phyloP scores from a whole-genome alignment of 164 flowering plant genomes.

The Cinnamomum chago region DNA sequence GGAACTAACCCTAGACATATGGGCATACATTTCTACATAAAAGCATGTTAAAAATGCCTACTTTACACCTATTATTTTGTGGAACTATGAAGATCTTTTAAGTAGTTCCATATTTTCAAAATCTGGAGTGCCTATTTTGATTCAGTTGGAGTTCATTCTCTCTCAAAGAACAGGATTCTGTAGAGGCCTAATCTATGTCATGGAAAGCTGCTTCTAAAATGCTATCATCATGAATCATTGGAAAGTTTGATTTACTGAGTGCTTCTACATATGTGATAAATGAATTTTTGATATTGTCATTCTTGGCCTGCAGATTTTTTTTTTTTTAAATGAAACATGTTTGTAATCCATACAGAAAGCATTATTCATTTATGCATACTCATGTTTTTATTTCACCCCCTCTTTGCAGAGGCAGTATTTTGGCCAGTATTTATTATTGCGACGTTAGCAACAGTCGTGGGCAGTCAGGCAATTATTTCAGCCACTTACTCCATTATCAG shows the following conservation, averaged over 20 bases:
- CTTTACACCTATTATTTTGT: neutral
- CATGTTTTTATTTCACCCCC: neutral
- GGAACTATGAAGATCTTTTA: neutral
- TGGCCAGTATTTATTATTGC: slow-evolving; percentile 65
- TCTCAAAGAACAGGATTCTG: neutral
- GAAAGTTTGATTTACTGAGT: neutral
- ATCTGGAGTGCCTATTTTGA: too few species aligned
- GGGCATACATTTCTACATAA: neutral
- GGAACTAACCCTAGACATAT: too few species aligned
- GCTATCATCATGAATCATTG: neutral
- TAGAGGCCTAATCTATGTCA: neutral
- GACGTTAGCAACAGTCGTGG: slow-evolving; percentile 61
- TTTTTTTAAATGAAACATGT: neutral
- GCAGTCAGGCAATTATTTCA: slow-evolving; percentile 65
- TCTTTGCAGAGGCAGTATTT: slow-evolving; percentile 25
- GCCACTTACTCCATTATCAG: slow-evolving; percentile 67
- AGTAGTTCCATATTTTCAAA: too few species aligned
- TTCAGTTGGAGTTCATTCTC: too few species aligned
- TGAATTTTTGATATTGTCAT: too few species aligned
- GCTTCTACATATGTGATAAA: neutral
- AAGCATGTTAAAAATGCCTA: neutral
- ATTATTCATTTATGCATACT: neutral
- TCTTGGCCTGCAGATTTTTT: neutral
- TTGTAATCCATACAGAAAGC: neutral
- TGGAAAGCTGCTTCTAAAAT: neutral